Evolutionary conservation across 2,329 filamentous ascomycete genomes (phyloP).

Genomic region (Hymenoscyphus scutula): DNA sequence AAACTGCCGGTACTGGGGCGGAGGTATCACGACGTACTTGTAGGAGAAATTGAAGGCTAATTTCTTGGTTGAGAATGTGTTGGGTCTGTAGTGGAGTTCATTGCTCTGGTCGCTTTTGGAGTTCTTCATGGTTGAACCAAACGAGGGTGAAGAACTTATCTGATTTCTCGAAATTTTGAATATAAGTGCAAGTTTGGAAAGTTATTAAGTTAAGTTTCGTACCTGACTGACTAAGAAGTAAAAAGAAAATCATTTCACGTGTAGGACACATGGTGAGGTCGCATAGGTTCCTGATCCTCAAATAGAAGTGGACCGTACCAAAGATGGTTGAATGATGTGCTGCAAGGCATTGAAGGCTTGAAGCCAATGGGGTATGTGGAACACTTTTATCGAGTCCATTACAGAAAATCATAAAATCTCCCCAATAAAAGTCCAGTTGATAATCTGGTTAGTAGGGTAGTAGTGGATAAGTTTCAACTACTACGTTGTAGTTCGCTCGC

Average conservation of each 20-base stretch:
- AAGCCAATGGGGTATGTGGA: neutral
- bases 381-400: neutral
- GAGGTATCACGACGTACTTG: too few species aligned
- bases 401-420: too few species aligned
- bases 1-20: neutral
- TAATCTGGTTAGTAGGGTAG: neutral
- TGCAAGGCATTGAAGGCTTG: neutral
- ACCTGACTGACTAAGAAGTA: neutral
- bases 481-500: too few species aligned
- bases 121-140: neutral
- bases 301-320: neutral
- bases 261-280: neutral
- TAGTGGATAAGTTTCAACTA: neutral
- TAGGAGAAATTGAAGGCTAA: too few species aligned
- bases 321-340: neutral
- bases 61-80: too few species aligned
- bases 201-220: neutral
- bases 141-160: neutral
- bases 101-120: neutral
- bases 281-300: neutral
- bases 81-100: conserved; percentile 1
- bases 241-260: neutral
- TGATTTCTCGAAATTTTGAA: too few species aligned
- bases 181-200: neutral
- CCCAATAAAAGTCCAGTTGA: neutral